Base-by-base conservation (phyloP, 352 stramenopile genomes). In the Pythium aristosporum region DNA sequence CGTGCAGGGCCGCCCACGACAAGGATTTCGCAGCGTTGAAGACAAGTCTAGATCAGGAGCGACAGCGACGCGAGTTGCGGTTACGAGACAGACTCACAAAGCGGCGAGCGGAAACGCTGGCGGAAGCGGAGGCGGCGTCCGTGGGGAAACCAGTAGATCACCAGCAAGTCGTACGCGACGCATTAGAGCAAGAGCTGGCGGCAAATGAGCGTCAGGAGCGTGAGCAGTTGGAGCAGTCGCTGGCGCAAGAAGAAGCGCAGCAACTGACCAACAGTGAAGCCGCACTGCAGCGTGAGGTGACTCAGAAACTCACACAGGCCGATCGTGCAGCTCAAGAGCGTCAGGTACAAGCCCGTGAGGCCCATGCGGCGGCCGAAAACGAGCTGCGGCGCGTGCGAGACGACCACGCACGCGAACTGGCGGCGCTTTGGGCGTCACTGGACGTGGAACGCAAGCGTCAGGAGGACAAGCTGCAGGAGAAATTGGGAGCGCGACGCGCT, bases 321-420 rank as follows among this genome's bases (percentile, higher is more conserved):
- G 58, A 75, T 30, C 55, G 46, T 3, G 20, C 34, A 36, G 1
- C 23, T 50, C 1, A 37, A 30, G 48, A 59, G 5, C 55, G 55
- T 3, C 49, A 76, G 25, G 53, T 11, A 9, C 36, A 39, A 1
- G 50, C 63, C 2, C 51, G 57, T 15, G 60, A 57, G 1, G 61
- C 42, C 1, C 56, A 39, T 18, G 32, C 62, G 37, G 47, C 43
- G 23, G 73, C 77, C 2, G 63, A 91, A 54, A 58, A 77, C 18
- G 84, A 90, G 55, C 74, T 89, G 47, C 69, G 61, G 18, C 76
- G 84, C 2, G 52, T 92, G 28, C 78, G 78, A 23, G 56, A 75
- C 4, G 80, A 90, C 48, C 84, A 92, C 44, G 79, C 86, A 53
- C 65, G 69, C 18, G 81, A 92, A 44, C 59, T 88, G 55, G 63